Base-by-base conservation (phyloP, 2,329 filamentous ascomycete species). In the Huntiella savannae region DNA sequence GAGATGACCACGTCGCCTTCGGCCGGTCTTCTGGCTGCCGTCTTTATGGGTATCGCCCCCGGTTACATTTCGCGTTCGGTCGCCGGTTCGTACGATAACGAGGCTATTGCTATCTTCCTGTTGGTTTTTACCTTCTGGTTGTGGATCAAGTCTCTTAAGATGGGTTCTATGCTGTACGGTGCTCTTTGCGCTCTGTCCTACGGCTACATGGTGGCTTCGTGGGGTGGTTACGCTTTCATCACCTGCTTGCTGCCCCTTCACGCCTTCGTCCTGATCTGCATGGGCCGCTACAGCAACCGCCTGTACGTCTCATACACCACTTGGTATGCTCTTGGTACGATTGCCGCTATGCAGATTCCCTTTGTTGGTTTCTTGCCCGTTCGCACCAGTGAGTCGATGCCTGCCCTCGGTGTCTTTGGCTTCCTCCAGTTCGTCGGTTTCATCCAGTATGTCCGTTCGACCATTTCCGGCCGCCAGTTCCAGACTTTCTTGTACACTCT, bases 221-320 rank as follows among this genome's bases (percentile, higher is more conserved):
- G 91, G 91, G 91, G 91, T 71, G 91, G 91, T 59, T 98, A 98
- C 63, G 91, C 94, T 57, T 98, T 98, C 74, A 98, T 98, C 59
- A 98, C 92, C 51, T 95, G 93, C 62, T 68, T 98, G 64, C 77
- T 98, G 50, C 91, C 91, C 34, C 75, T 98, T 54, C 91, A 98
- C 63, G 79, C 84, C 5, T 87, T 98, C 56, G 85, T 94, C 40
- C 71, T 98, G 54, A 80, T 98, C 58, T 84, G 82, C 65, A 98
- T 98, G 88, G 92, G 92, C 44, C 72, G 91, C 50, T 98, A 92
- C 65, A 96, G 87, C 69, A 80, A 82, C 49, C 77, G 91, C 50
- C 69, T 98, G 15, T 98, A 98, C 57, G 86, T 96, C 58, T 84
- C 85, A 59, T 98, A 98, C 64, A 93, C 84, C 38, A 96, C 88